These are phyloP conservation scores for Scenedesmus sp. DNA, from an alignment of 163 green algal species.

Conservation along the genomic window DNA sequence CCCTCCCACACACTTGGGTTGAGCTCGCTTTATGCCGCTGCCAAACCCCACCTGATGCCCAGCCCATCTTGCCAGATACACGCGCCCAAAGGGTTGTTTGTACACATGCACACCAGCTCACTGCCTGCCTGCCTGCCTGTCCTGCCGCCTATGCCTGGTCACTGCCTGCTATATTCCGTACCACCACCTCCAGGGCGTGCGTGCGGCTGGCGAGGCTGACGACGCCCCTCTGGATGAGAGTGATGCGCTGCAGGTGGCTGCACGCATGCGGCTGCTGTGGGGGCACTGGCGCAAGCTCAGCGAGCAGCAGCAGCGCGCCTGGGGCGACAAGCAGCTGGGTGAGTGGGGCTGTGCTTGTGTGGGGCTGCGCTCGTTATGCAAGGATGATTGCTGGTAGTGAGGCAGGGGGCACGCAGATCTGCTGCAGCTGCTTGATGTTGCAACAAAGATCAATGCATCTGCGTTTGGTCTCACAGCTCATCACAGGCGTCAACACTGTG, in stretches of 20 bases:
- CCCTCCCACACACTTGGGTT: too few relatives aligned
- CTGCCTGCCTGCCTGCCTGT: not conserved
- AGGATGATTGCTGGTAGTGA: not conserved
- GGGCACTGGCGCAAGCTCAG: conserved; percentile 29
- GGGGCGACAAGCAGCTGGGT: conserved; percentile 37
- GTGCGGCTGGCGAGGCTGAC: conserved; percentile 39
- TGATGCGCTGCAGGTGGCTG: conserved; percentile 27
- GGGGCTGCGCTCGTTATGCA: not conserved
- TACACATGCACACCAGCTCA: not conserved
- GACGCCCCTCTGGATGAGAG: conserved; percentile 21
- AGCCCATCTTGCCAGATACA: not conserved
- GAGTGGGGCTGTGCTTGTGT: not conserved
- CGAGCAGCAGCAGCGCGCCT: not conserved
- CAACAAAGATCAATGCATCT: not conserved
- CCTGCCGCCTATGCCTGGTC: not conserved
- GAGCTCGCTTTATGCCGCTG: too few relatives aligned
- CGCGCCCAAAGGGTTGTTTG: not conserved
- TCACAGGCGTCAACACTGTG: not conserved
- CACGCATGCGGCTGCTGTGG: conserved; percentile 34
- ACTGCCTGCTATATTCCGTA: not conserved
- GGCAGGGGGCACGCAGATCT: not conserved
- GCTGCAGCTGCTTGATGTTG: not conserved
- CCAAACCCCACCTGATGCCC: too few relatives aligned
- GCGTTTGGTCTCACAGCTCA: not conserved
- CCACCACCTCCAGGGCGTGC: conserved; percentile 19